Base-by-base conservation (phyloP, 495 filamentous ascomycete species). In the Neurospora intermedia region DNA sequence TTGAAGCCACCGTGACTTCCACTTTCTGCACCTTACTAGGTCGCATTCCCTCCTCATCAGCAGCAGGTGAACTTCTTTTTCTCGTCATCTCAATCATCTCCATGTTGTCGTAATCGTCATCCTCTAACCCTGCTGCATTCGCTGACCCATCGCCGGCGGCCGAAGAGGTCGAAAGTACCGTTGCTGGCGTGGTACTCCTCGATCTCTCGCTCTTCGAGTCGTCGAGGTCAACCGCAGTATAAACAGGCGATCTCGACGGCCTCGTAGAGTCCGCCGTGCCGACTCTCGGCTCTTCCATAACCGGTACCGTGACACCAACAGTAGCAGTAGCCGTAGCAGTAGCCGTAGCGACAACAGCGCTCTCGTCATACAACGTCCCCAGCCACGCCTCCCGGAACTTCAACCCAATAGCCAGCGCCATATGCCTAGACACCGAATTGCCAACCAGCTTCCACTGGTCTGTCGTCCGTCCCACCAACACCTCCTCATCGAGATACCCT, bases 351-450 rank as follows among this genome's bases (percentile, higher is more conserved):
- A 4, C 4, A 27, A 5, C 13, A 31, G 23, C 70, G 15, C 69
- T 45, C 9, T 76, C 77, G 69, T 82, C 82, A 35, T 74, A 75
- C 11, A 83, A 69, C 3, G 79, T 80, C 0, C 78, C 80, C 9
- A 79, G 73, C 83, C 82, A 91, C 0, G 91, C 89, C 73, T 89
- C 85, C 23, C 91, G 80, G 4, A 93, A 80, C 43, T 84, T 76
- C 7, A 92, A 73, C 1, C 91, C 91, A 48, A 91, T 77, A 18
- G 87, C 89, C 31, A 91, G 72, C 8, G 91, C 84, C 20, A 91
- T 87, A 6, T 83, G 83, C 31, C 91, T 85, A n/a, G 89, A 86
- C 4, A 94, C 92, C 69, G 87, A 89, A 77, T 94, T 94, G 0
- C 91, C 92, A 16, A 93, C 82, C 45, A 91, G 85, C 72, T 85